Evolutionary conservation across 148 eudicot species (phyloP).

Genomic region (Nyssa sinensis): DNA sequence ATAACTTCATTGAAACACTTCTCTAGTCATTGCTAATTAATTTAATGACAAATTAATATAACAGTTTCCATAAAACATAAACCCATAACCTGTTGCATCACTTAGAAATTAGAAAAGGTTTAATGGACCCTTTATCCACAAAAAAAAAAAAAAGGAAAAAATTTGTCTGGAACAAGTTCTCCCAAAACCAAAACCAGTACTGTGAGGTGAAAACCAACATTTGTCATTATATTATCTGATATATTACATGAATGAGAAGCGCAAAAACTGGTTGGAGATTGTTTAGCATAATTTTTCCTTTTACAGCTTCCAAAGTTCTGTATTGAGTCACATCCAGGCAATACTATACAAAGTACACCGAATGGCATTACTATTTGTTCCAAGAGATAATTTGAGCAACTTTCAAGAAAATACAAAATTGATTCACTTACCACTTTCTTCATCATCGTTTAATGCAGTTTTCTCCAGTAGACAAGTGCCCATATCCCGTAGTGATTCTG

Average conservation of each 20-base stretch:
- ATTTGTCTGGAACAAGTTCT: background rate
- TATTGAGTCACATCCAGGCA: background rate
- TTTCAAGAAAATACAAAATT: conserved; percentile 10
- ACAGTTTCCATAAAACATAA: background rate
- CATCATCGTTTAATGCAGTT: conserved; percentile 57
- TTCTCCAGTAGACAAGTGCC: conserved; percentile 79
- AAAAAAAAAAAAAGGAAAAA: background rate
- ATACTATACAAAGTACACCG: background rate
- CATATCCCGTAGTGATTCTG: conserved; percentile 88
- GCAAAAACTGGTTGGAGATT: background rate
- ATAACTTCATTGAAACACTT: too few relatives aligned
- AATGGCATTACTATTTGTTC: background rate
- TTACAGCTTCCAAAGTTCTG: background rate
- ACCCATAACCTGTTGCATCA: background rate
- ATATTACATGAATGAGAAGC: background rate
- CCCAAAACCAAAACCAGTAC: background rate
- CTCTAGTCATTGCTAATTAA: too few relatives aligned
- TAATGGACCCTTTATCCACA: too few relatives aligned
- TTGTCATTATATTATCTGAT: too few relatives aligned
- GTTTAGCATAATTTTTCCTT: background rate
- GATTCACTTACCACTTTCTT: conserved; percentile 67
- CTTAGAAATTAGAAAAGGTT: background rate
- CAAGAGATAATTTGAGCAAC: conserved; percentile 6
- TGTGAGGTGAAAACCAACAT: background rate
- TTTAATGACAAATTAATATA: too few relatives aligned